These are phyloP conservation scores for Xylariaceae sp. DNA, from an alignment of 2,329 filamentous ascomycete genomes.

Conservation along the genomic window DNA sequence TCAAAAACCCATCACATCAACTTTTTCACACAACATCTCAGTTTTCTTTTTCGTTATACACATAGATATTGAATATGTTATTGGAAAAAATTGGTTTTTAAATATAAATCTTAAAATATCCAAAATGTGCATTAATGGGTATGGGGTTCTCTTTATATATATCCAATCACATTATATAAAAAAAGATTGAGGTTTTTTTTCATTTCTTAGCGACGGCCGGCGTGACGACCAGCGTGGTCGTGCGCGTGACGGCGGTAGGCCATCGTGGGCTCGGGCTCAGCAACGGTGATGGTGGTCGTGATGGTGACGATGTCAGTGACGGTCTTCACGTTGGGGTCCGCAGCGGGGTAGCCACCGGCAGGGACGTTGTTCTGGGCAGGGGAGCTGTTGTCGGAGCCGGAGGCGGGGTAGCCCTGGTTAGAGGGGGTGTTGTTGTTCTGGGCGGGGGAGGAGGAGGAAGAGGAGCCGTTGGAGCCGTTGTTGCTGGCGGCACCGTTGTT, in stretches of 20 bases:
- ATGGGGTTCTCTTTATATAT: not conserved
- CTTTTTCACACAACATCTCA: no score
- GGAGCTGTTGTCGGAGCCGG: not conserved
- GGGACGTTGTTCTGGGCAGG: conserved; percentile 19
- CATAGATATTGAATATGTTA: not conserved
- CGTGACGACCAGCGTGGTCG: conserved; percentile 25
- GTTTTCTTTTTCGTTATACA: not conserved
- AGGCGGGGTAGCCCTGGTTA: no score
- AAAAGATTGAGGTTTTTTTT: not conserved
- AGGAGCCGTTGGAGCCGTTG: not conserved
- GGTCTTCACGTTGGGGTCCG: conserved; percentile 32
- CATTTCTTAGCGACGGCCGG: conserved; percentile 2
- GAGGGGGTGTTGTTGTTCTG: not conserved
- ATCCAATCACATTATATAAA: no score
- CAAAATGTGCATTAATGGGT: not conserved
- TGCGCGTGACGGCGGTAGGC: conserved; percentile 22
- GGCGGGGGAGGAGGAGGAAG: not conserved
- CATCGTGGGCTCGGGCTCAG: conserved; percentile 18
- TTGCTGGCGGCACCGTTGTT: not conserved
- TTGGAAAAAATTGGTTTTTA: no score
- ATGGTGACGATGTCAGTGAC: conserved; percentile 45
- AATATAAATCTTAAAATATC: not conserved
- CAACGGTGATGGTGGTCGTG: conserved; percentile 30
- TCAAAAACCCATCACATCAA: no score
- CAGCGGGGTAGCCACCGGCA: conserved; percentile 14